phyloP scores from a whole-genome alignment of 345 rosid genomes.

The Aethionema arabicum region DNA sequence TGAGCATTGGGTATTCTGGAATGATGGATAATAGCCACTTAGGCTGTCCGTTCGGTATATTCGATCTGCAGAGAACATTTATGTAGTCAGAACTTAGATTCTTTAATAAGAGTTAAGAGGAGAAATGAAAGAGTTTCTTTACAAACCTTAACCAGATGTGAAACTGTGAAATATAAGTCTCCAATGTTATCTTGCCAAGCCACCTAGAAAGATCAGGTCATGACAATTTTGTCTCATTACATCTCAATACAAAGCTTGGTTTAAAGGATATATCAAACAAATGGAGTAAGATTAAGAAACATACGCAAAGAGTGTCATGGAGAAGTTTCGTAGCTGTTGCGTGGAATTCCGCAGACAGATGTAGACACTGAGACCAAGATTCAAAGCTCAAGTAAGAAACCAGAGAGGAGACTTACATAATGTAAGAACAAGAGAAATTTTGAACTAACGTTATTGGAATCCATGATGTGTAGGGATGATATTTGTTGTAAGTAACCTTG shows the following conservation, averaged over 20 bases:
- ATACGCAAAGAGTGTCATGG: conserved; percentile 82
- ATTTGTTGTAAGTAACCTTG: conserved; percentile 90
- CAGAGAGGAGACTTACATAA: conserved; percentile 2
- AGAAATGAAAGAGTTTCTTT: conserved; percentile 11
- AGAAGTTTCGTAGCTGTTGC: conserved; percentile 67
- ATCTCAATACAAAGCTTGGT: conserved; percentile 14
- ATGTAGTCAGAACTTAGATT: not conserved
- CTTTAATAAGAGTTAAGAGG: not conserved
- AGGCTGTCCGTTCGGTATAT: conserved; percentile 83
- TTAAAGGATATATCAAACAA: not conserved
- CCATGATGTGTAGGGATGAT: conserved; percentile 98
- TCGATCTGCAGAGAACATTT: conserved; percentile 54
- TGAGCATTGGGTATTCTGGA: conserved; percentile 91
- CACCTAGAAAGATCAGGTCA: conserved; percentile 52
- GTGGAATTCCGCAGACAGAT: conserved; percentile 86
- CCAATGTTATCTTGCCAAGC: conserved; percentile 96
- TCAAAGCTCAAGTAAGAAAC: conserved; percentile 18
- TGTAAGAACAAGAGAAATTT: conserved; percentile 1
- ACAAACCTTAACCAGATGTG: conserved; percentile 97
- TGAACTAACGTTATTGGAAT: conserved; percentile 88
- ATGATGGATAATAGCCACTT: conserved; percentile 88
- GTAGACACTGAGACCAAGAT: conserved; percentile 60
- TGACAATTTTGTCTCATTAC: conserved; percentile 21
- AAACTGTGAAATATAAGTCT: conserved; percentile 93
- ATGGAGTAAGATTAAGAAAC: conserved; percentile 37